Evolutionary conservation across 306 rosid species (phyloP).

Genomic region (Glycine tomentella): DNA sequence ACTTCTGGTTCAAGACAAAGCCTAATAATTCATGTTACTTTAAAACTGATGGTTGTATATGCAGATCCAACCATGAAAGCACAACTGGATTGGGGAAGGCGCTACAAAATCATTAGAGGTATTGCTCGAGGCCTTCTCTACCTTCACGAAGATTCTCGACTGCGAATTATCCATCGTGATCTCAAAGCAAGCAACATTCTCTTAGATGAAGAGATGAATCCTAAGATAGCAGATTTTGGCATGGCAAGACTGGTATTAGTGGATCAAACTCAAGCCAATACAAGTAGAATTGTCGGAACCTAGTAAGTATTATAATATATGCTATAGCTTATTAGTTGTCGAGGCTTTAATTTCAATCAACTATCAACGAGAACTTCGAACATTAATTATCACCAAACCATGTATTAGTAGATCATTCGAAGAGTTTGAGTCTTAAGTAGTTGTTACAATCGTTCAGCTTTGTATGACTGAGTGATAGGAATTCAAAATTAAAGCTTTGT

Average conservation of each 20-base stretch:
- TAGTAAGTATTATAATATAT: neutral
- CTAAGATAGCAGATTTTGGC: conserved; percentile 24
- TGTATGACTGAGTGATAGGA: neutral
- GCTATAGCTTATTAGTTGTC: neutral
- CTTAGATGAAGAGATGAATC: conserved; percentile 19
- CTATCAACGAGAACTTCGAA: neutral
- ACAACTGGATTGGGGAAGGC: neutral
- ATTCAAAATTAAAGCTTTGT: neutral
- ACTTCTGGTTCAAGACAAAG: neutral
- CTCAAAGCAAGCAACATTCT: conserved; percentile 21
- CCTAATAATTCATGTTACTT: neutral
- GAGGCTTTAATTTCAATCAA: neutral
- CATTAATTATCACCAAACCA: neutral
- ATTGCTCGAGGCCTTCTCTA: conserved; percentile 1
- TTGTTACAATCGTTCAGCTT: neutral
- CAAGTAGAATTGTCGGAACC: conserved; percentile 12
- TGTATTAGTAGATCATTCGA: too few species aligned
- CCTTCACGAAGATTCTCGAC: conserved; percentile 13
- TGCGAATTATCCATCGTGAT: conserved; percentile 18
- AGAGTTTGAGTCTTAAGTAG: neutral
- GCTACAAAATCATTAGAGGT: neutral
- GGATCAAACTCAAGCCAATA: conserved; percentile 23
- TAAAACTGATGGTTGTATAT: neutral
- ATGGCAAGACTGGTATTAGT: conserved; percentile 18
- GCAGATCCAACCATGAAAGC: neutral